These are phyloP conservation scores for Aplosporella prunicola DNA, from an alignment of 2,329 filamentous ascomycete species.

Conservation along the genomic window DNA sequence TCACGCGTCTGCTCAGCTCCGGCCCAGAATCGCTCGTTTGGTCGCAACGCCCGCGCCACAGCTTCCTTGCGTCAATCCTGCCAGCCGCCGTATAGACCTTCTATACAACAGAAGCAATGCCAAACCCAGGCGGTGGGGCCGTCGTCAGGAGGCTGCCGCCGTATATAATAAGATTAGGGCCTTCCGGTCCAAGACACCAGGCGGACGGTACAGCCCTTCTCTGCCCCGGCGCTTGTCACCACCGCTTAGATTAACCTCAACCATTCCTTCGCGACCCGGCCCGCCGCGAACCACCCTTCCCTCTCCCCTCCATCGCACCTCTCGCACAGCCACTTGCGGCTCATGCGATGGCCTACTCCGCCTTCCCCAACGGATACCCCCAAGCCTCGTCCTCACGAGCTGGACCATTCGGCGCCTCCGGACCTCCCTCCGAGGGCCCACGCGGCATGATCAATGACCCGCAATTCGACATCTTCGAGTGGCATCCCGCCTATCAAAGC, in stretches of 20 bases:
- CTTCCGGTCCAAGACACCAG: conserved; percentile 1
- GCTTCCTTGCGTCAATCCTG: background rate
- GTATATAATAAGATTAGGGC: conserved; percentile 6
- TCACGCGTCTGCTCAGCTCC: too few species aligned
- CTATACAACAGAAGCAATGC: conserved; percentile 4
- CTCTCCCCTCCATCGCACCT: background rate
- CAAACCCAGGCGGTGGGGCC: conserved; percentile 1
- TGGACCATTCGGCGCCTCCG: conserved; percentile 7
- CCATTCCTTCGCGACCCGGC: conserved; percentile 3
- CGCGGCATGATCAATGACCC: conserved; percentile 29
- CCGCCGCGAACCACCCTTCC: background rate
- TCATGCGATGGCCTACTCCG: conserved; percentile 9
- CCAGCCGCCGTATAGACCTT: background rate
- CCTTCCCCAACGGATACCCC: conserved; percentile 10
- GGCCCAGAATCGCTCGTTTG: too few species aligned
- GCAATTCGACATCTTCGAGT: conserved; percentile 74
- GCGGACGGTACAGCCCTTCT: too few species aligned
- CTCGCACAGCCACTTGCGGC: background rate
- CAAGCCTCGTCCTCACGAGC: conserved; percentile 10
- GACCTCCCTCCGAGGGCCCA: conserved; percentile 7
- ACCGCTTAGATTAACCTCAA: conserved; percentile 3
- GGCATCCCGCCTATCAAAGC: conserved; percentile 84
- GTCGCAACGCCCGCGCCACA: background rate
- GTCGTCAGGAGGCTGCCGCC: background rate
- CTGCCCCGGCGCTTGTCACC: conserved; percentile 1